Evolutionary conservation across 306 rosid species (phyloP).

Genomic region (Sphenostylis stenocarpa): DNA sequence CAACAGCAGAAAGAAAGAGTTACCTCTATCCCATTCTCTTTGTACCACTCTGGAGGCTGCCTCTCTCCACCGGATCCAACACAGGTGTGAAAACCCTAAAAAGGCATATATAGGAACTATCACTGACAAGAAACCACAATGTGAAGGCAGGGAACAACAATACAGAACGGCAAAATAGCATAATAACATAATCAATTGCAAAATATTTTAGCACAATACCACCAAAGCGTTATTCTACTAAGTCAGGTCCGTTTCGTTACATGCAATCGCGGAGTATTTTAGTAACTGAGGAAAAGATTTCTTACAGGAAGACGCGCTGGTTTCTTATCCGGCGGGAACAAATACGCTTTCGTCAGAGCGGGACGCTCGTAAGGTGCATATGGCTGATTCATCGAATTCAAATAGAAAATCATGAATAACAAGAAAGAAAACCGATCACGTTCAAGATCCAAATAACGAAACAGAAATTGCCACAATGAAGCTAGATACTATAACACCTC

Average conservation of each 20-base stretch:
- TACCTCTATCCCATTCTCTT: constrained; percentile 89
- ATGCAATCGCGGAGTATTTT: not conserved
- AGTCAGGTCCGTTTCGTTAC: not conserved
- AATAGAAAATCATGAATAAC: not conserved
- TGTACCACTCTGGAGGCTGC: constrained; percentile 92
- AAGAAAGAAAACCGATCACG: not conserved
- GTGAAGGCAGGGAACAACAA: not conserved
- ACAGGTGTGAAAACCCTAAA: constrained; percentile 94
- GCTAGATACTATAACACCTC: constrained; percentile 50
- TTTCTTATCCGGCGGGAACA: constrained; percentile 85
- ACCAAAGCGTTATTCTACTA: not conserved
- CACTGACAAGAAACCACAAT: not conserved
- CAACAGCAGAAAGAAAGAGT: no score
- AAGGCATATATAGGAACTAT: constrained; percentile 17
- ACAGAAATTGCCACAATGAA: not conserved
- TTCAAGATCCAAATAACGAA: not conserved
- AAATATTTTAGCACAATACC: not conserved
- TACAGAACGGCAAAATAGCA: not conserved
- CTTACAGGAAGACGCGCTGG: constrained; percentile 97
- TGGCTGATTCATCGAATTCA: constrained; percentile 44
- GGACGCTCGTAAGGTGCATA: constrained; percentile 98
- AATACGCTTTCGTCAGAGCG: constrained; percentile 78
- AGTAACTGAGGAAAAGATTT: not conserved
- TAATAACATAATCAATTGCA: not conserved
- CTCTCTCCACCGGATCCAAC: constrained; percentile 98